These are phyloP conservation scores for Scedosporium aurantiacum DNA, from an alignment of 2,329 filamentous ascomycete species.

Conservation along the genomic window DNA sequence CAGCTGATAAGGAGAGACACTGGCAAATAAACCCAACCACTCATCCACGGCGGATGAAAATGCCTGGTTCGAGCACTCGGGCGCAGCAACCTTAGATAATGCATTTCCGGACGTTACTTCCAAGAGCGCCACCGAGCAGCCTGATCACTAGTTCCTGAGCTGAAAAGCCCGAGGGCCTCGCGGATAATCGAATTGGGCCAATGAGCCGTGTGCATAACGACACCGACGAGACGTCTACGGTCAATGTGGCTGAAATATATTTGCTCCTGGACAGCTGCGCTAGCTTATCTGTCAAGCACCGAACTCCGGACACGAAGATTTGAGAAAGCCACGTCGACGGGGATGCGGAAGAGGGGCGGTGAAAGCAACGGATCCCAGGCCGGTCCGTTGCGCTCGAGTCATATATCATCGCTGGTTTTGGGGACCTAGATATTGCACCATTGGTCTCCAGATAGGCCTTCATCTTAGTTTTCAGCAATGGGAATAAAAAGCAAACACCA, in stretches of 20 bases:
- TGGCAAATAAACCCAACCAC: neutral
- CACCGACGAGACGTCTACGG: neutral
- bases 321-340: neutral
- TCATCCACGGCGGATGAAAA: neutral
- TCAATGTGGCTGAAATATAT: neutral
- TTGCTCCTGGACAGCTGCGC: neutral
- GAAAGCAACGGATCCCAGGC: neutral
- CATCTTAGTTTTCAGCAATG: too few species aligned
- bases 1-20: neutral
- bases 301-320: neutral
- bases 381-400: neutral
- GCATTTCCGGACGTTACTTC: neutral
- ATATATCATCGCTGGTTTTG: neutral
- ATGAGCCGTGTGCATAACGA: neutral
- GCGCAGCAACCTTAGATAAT: neutral
- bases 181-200: neutral
- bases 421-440: neutral
- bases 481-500: too few species aligned
- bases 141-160: neutral
- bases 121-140: neutral
- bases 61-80: neutral
- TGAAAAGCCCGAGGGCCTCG: neutral
- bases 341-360: neutral
- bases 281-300: neutral
- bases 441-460: neutral